Percentiles rank a stretch among this genome's conserved stretches.
Conservation (phyloP, 2,329 filamentous ascomycete genomes). For the Aspergillus ruber region DNA sequence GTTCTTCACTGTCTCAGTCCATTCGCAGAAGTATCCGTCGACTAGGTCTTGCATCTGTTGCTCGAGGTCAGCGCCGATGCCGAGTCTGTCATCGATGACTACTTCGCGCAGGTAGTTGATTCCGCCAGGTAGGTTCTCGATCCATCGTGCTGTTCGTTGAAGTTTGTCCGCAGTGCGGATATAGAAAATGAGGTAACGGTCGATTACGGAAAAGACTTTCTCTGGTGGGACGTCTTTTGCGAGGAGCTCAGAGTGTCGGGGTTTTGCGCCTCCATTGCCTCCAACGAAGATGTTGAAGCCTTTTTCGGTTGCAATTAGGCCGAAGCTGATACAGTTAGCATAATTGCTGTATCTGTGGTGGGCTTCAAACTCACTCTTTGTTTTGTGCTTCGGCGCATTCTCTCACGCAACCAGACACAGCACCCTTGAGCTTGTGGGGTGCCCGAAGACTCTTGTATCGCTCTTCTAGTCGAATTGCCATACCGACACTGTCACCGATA, state of each 20-base stretch:
- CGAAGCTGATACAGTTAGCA: slow-evolving; percentile 53
- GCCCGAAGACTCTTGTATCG: slow-evolving; percentile 85
- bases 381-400: slow-evolving; percentile 90
- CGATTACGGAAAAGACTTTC: slow-evolving; percentile 75
- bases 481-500: slow-evolving; percentile 81
- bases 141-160: slow-evolving; percentile 81
- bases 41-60: slow-evolving; percentile 83
- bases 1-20: slow-evolving; percentile 72
- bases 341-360: background rate
- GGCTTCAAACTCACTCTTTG: slow-evolving; percentile 60
- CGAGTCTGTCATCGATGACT: slow-evolving; percentile 76
- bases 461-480: slow-evolving; percentile 82
- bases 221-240: slow-evolving; percentile 80
- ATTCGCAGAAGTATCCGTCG: slow-evolving; percentile 81
- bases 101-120: slow-evolving; percentile 78
- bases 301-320: slow-evolving; percentile 84
- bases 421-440: slow-evolving; percentile 87
- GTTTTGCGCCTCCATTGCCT: slow-evolving; percentile 83
- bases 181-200: slow-evolving; percentile 89
- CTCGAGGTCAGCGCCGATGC: slow-evolving; percentile 77
- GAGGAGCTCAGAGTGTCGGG: slow-evolving; percentile 72
- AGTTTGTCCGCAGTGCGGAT: slow-evolving; percentile 87
- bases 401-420: slow-evolving; percentile 83
- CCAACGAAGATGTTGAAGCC: slow-evolving; percentile 90
- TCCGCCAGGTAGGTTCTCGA: slow-evolving; percentile 76